Base-by-base conservation (phyloP, 2,329 filamentous ascomycete genomes). In the Amauroascus niger region DNA sequence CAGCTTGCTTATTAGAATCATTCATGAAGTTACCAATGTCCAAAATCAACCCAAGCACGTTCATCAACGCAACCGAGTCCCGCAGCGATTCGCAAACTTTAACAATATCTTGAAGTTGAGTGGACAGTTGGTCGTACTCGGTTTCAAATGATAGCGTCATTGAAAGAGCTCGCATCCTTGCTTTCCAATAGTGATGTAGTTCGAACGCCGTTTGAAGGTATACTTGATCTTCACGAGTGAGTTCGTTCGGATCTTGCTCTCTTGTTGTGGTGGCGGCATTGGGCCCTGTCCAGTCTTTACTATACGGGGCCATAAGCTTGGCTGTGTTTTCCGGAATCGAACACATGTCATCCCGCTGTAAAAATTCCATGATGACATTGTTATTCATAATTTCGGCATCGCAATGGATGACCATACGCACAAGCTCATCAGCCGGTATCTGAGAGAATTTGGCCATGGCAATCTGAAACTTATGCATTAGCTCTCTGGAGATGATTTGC, bases 11-110 rank as follows among this genome's bases (percentile, higher is more conserved):
- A 74, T 96, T 97, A 53, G 90, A 86, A 67, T 97, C 93, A 76
- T 98, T 98, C 93, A 98, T 98, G 78, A 95, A 98, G 71, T 98
- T 98, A 70, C 93, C 93, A 65, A 98, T 95, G 69, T 96, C 91
- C 63, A 98, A 76, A 70, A 98, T 98, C 58, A 97, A 79, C 55
- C 91, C 90, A 54, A 98, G 81, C 45, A 98, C 89, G 60, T 95
- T 96, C 84, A 97, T 95, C 63, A 98, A 74, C 24, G 88, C 86
- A 24, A 95, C 88, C 1, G 90, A 96, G 66, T 95, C 89, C 46
- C 91, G 82, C 52, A 98, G 74, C 8, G 88, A 87, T 71, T 97
- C 91, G 3, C 90, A 91, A 7, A 95, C 89, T 28, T 76, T 75
- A 33, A 94, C 86, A n/a, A 98, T 82, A 57, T 93, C 83, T 60